Percentiles rank a stretch among this genome's conserved stretches.
phyloP scores from a whole-genome alignment of 75 land plant species.

The Cunninghamia lanceolata region DNA sequence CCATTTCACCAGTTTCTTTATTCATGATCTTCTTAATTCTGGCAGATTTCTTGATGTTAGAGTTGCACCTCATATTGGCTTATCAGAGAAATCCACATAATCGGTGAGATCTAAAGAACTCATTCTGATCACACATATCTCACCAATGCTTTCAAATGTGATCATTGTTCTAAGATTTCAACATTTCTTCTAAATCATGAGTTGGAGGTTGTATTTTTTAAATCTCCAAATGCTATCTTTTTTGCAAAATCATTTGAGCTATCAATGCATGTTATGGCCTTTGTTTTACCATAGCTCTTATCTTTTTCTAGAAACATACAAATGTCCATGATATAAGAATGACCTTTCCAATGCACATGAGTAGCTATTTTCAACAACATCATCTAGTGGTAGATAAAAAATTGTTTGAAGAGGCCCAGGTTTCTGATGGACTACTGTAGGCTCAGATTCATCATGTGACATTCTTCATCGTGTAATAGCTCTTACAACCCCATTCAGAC shows the following conservation, averaged over 20 bases:
- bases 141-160: background rate
- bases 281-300: too few species aligned
- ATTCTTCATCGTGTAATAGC: conserved; percentile 56
- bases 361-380: conserved; percentile 85
- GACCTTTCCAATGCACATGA: too few species aligned
- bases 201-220: background rate
- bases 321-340: too few species aligned
- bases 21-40: too few species aligned
- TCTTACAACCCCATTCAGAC: conserved; percentile 61
- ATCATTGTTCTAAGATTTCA: background rate
- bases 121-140: too few species aligned
- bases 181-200: background rate
- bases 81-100: too few species aligned
- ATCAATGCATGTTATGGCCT: background rate
- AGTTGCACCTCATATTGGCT: too few species aligned
- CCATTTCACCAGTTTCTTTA: too few species aligned
- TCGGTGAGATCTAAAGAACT: too few species aligned
- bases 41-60: too few species aligned
- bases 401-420: conserved; percentile 88
- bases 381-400: conserved; percentile 81
- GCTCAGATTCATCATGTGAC: conserved; percentile 57
- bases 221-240: background rate
- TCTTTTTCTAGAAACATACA: too few species aligned
- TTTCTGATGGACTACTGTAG: conserved; percentile 78
- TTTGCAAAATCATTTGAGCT: conserved; percentile 4